Base-by-base conservation (phyloP, 2,329 filamentous ascomycete genomes). In the Scopulariopsis brevicaulis region DNA sequence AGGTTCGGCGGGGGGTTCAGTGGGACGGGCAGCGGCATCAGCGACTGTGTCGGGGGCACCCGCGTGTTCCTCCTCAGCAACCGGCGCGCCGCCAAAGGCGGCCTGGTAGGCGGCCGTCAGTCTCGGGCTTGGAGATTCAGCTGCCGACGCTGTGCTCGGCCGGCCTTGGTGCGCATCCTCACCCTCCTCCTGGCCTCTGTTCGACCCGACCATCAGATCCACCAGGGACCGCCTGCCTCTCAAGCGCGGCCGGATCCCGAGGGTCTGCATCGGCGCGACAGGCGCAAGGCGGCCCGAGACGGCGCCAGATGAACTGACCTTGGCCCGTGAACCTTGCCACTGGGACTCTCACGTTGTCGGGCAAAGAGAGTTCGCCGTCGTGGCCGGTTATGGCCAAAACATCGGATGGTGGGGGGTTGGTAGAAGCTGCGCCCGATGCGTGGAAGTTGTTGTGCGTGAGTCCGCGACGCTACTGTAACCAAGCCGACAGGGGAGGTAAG, bases 181-280 rank as follows among this genome's bases (percentile, higher is more conserved):
- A 15, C 18, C 14, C 6, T 46, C 18, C 11, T 46, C 35, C 25
- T 46, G 20, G 15, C 43, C 50, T 12, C 34, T 35, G 12, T 15
- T 22, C 11, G 56, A 40, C 18, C 51, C 48, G 32, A 58, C 50
- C 48, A 58, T 50, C 48, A 58, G 20, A 35, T 58, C 56, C 50
- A 58, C 56, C 35, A 58, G 50, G 18, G 56, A 58, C 50, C 48
- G 56, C 51, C 34, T 48, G 46, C 46, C 56, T 24, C 35, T 53
- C 48, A 58, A 50, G 56, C 56, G 56, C 20, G 56, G 56, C 24
- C 56, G 56, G 34, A 58, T 32, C 10, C 56, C 56, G 20, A 58
- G 20, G 24, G n/a, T 50, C 34, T 58, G 56, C 56, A 58, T 58
- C 28, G 5, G 20, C 24, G n/a, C 24, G 35, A 18, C 28, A 28